phyloP scores from a whole-genome alignment of 441 rosid species.

The Erodium trifolium region DNA sequence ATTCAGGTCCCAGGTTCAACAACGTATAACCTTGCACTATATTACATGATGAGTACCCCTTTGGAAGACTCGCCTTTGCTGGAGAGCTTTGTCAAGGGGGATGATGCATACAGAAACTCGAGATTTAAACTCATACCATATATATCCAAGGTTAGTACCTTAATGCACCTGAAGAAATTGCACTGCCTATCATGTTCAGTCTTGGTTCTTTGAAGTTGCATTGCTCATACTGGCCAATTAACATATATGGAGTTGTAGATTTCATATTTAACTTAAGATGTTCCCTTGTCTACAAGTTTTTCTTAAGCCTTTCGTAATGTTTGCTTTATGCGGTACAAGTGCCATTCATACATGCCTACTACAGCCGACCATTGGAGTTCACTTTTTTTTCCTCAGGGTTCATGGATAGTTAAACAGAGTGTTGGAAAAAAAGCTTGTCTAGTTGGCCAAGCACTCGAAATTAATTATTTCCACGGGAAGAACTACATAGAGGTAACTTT shows the following conservation, averaged over 20 bases:
- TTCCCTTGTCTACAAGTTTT: background rate
- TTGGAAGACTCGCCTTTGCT: conserved; percentile 76
- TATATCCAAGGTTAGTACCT: conserved; percentile 71
- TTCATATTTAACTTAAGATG: background rate
- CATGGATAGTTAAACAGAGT: conserved; percentile 97
- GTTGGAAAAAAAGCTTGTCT: conserved; percentile 96
- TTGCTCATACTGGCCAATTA: conserved; percentile 3
- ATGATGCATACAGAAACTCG: conserved; percentile 79
- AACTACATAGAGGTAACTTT: conserved; percentile 76
- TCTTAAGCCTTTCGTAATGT: background rate
- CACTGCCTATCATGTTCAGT: conserved; percentile 7
- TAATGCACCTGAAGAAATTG: conserved; percentile 13
- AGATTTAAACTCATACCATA: conserved; percentile 97
- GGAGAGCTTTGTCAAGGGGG: conserved; percentile 70
- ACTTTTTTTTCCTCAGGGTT: conserved; percentile 54
- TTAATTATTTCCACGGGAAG: conserved; percentile 79
- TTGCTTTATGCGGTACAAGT: conserved; percentile 1
- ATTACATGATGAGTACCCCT: conserved; percentile 82
- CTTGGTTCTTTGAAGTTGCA: background rate
- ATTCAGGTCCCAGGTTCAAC: conserved; percentile 84
- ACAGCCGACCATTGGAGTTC: background rate
- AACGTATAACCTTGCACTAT: conserved; percentile 70
- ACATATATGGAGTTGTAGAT: background rate
- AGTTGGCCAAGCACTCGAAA: conserved; percentile 87
- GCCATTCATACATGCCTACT: background rate